phyloP scores from a whole-genome alignment of 78 protist species.

The Isochrysis galbana region DNA sequence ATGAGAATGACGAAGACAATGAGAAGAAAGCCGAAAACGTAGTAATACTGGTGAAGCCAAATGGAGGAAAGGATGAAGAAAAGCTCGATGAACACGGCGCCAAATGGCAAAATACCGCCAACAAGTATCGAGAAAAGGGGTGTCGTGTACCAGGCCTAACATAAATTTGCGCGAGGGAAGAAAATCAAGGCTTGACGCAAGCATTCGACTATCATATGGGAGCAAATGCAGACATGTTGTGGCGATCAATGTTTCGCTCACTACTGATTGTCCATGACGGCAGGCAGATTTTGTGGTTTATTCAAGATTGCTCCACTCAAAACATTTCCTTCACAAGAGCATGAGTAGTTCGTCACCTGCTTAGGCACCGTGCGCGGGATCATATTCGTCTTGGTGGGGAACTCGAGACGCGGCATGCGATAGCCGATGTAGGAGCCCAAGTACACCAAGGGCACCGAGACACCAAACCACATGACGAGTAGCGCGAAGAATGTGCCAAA shows the following conservation, averaged over 20 bases:
- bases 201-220: no score
- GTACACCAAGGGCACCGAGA: constrained; percentile 79
- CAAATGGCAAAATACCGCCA: constrained; percentile 95
- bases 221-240: no score
- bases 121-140: constrained; percentile 78
- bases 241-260: no score
- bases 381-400: not conserved
- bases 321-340: no score
- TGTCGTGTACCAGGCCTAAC: constrained; percentile 86
- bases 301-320: no score
- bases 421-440: constrained; percentile 49
- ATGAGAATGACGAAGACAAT: constrained; percentile 83
- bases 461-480: constrained; percentile 55
- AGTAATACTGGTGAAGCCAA: constrained; percentile 84
- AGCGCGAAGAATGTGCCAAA: constrained; percentile 51
- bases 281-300: no score
- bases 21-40: constrained; percentile 91
- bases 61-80: constrained; percentile 85
- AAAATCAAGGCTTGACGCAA: no score
- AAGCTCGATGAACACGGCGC: constrained; percentile 92
- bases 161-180: no score
- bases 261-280: no score
- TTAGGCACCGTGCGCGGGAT: constrained; percentile 51
- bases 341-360: no score
- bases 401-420: not conserved